These are phyloP conservation scores for Cryptosporidium ubiquitum DNA, from an alignment of 169 alveolate genomes.

Conservation along the genomic window DNA sequence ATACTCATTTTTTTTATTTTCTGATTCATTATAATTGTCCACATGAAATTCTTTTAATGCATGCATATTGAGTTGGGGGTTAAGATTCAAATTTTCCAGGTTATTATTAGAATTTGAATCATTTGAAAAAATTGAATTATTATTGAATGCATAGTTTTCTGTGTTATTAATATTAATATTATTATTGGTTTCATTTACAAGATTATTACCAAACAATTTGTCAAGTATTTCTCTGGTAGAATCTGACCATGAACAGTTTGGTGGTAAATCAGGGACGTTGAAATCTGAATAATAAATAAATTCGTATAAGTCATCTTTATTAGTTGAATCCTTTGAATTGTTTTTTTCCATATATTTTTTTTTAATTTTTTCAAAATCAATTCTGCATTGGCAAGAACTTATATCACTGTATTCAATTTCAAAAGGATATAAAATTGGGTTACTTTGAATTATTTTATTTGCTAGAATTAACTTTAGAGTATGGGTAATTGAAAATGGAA, in stretches of 20 bases:
- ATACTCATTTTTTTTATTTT: background rate
- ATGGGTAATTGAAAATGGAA: background rate
- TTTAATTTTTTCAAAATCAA: slow-evolving; percentile 1
- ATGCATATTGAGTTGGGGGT: background rate
- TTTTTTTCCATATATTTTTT: background rate
- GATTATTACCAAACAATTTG: background rate
- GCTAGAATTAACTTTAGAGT: slow-evolving; percentile 38
- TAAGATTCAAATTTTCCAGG: background rate
- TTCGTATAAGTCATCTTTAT: background rate
- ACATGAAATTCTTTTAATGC: background rate
- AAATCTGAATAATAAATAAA: background rate
- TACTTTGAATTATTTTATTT: slow-evolving; percentile 31
- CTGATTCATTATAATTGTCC: background rate
- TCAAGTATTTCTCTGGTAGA: background rate
- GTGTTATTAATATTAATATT: too few species aligned
- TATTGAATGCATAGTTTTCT: background rate
- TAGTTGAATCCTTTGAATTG: background rate
- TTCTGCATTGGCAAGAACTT: slow-evolving; percentile 27
- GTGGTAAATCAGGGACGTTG: slow-evolving; percentile 1
- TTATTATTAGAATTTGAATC: background rate
- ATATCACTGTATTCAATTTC: slow-evolving; percentile 16
- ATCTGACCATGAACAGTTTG: slow-evolving; percentile 25
- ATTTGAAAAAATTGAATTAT: background rate
- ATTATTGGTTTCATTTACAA: background rate
- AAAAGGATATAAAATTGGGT: slow-evolving; percentile 48